phyloP scores from a whole-genome alignment of 306 rosid genomes.

The Quercus wislizeni region DNA sequence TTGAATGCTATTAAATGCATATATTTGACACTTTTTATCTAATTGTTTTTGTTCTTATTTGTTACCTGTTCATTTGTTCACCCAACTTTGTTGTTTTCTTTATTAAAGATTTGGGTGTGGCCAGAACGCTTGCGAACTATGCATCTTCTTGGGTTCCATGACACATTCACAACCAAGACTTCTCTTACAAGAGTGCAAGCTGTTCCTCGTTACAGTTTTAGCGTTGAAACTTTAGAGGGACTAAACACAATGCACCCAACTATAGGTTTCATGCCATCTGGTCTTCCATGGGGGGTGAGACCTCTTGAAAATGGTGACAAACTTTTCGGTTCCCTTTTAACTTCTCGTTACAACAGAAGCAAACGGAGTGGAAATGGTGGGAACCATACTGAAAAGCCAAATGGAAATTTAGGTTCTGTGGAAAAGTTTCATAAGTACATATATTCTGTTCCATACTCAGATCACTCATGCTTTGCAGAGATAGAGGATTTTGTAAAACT shows the following conservation, averaged over 20 bases:
- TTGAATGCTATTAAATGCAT: neutral
- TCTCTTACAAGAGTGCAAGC: slow-evolving; percentile 72
- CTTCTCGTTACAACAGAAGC: slow-evolving; percentile 38
- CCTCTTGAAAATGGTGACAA: slow-evolving; percentile 23
- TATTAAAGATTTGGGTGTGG: slow-evolving; percentile 73
- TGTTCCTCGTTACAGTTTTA: slow-evolving; percentile 78
- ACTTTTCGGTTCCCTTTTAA: slow-evolving; percentile 40
- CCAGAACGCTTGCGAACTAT: slow-evolving; percentile 77
- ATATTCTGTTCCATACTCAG: slow-evolving; percentile 65
- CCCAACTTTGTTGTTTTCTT: slow-evolving; percentile 16
- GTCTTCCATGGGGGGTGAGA: slow-evolving; percentile 65
- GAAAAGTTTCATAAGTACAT: slow-evolving; percentile 44
- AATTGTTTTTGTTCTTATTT: neutral
- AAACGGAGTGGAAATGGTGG: slow-evolving; percentile 20
- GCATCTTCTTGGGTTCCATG: slow-evolving; percentile 67
- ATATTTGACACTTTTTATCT: neutral
- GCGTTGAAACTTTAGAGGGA: slow-evolving; percentile 54
- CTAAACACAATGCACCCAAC: slow-evolving; percentile 57
- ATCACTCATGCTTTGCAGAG: slow-evolving; percentile 66
- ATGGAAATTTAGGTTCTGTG: slow-evolving; percentile 17
- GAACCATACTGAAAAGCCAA: slow-evolving; percentile 25
- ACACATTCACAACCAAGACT: slow-evolving; percentile 60
- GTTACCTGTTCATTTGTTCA: slow-evolving; percentile 6
- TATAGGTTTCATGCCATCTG: slow-evolving; percentile 74
- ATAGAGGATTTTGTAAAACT: slow-evolving; percentile 54